Base-by-base conservation (phyloP, 148 eudicot genomes). In the Polygonum maritimum region DNA sequence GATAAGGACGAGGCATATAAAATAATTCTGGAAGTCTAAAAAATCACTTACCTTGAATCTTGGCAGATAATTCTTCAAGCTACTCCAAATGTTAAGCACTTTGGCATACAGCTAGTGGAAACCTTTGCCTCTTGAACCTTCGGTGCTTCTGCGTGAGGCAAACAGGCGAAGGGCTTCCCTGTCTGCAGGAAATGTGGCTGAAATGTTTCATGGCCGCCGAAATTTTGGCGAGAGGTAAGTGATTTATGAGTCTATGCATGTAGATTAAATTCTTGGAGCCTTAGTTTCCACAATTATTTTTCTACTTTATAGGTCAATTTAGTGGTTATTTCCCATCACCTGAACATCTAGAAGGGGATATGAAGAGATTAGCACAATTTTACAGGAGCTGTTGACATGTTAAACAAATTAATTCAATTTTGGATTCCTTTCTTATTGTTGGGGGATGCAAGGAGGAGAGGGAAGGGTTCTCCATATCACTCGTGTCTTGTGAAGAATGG, bases 161-260 rank as follows among this genome's bases (percentile, higher is more conserved):
- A 94, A 94, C 82, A 88, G 98, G 78, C 85, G 93, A 81, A 94
- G 98, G 82, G 98, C 98, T 79, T 92, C 98, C 55, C 89, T 94
- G 26, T 94, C 98, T 76, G 89, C 88, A 84, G 97, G 97, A 77
- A 90, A 92, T 83, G 22, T 88, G 82, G 82, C 55, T 58, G 98
- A 94, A 84, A 67, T 94, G 84, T 80, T 90, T 76, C 97, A 87
- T 63, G 88, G 89, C 54, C 91, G 86, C 35, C 75, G 85, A 57
- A 73, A 74, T 79, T 77, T 83, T 71, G 73, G 38, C 74, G 93
- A 92, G 60, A 83, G 95, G 98, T 89, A 83, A 79, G 81, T 76
- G 76, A 58, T 45, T 69, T 80, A 33, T 18, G 69, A 76, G 26
- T 69, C 76, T 73, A 77, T 55, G 31, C 21, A 12, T 15, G 51